Base-by-base conservation (phyloP, 495 filamentous ascomycete species). In the Podospora pseudoanserina region DNA sequence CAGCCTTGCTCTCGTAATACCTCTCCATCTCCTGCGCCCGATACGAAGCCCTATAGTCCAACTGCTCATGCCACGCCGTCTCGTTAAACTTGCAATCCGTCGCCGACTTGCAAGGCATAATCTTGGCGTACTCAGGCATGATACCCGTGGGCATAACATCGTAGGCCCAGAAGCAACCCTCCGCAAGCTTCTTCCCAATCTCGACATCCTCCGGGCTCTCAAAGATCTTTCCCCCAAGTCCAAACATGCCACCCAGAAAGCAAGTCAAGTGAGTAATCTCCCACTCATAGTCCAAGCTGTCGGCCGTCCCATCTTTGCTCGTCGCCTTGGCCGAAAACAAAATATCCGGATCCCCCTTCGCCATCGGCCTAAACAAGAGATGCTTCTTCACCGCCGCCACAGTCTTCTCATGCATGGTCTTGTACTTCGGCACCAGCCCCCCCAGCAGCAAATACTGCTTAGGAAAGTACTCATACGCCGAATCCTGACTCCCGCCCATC, bases 101-200 rank as follows among this genome's bases (percentile, higher is more conserved):
- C 4, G 73, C 75, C 66, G 89, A 83, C n/a, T 85, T 80, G 74
- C 95, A 99, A 2, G 88, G 85, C 27, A 94, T 71, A 0, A 90
- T 78, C 5, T 75, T 74, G 65, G 92, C 90, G 5, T 77, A 76
- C 77, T 99, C 95, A 1, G 95, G 94, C 93, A 97, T 97, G 70
- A 99, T 92, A 4, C 94, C 96, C 0, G 89, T 90, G 1, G 86
- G 82, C 15, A 91, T 93, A 19, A 85, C 83, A 71, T 92, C 88
- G 75, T 98, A 98, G 2, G 93, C 90, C 94, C 93, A 98, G 2
- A 95, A 90, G 75, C 95, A 99, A 23, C 94, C 96, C 67, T 96
- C 93, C 0, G 94, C 91, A 15, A 99, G 86, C 74, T 91, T 91
- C 69, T 84, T 83, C 6, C 90, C 95, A 59, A 96, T 86, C 55